Percentiles rank a stretch among this genome's conserved stretches.
Evolutionary conservation across 2,329 filamentous ascomycete genomes (phyloP).

Genomic region (Ceratocystiopsis sp.): DNA sequence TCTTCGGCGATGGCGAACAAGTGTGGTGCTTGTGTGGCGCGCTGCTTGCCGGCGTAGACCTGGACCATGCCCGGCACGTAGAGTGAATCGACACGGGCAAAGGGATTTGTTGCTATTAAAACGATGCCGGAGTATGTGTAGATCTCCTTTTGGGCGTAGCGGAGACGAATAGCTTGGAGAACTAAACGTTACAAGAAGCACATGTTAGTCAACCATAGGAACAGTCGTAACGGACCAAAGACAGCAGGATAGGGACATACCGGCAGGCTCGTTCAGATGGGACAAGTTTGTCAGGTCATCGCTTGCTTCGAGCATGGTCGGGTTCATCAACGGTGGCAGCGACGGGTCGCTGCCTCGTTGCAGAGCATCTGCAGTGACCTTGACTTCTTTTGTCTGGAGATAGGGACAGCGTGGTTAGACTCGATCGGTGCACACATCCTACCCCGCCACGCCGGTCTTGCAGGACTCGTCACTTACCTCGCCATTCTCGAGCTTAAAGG

Average conservation of each 20-base stretch:
- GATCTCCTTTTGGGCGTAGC: slow-evolving; percentile 96
- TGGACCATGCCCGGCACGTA: slow-evolving; percentile 99
- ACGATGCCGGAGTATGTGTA: slow-evolving; percentile 99
- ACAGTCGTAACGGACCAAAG: too few species aligned
- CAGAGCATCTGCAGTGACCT: slow-evolving; percentile 61
- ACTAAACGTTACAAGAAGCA: slow-evolving; percentile 34
- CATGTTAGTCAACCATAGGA: slow-evolving; percentile 7
- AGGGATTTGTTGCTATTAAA: slow-evolving; percentile 94
- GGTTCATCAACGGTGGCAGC: slow-evolving; percentile 92
- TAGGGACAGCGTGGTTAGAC: neutral
- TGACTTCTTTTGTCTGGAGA: slow-evolving; percentile 56
- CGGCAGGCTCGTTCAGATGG: slow-evolving; percentile 94
- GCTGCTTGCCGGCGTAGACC: slow-evolving; percentile 92
- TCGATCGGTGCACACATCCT: too few species aligned
- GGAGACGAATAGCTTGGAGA: slow-evolving; percentile 88
- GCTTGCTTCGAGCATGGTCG: slow-evolving; percentile 92
- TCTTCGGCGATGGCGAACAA: slow-evolving; percentile 98
- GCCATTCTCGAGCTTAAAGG: slow-evolving; percentile 83
- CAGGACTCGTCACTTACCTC: slow-evolving; percentile 41
- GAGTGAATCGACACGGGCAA: slow-evolving; percentile 90
- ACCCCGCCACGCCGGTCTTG: too few species aligned
- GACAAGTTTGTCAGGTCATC: slow-evolving; percentile 96
- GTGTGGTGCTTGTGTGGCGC: slow-evolving; percentile 92
- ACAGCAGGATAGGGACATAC: slow-evolving; percentile 32
- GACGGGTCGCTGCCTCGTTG: slow-evolving; percentile 59